phyloP scores from a whole-genome alignment of 495 filamentous ascomycete species.

The Eremomyces bilateralis region DNA sequence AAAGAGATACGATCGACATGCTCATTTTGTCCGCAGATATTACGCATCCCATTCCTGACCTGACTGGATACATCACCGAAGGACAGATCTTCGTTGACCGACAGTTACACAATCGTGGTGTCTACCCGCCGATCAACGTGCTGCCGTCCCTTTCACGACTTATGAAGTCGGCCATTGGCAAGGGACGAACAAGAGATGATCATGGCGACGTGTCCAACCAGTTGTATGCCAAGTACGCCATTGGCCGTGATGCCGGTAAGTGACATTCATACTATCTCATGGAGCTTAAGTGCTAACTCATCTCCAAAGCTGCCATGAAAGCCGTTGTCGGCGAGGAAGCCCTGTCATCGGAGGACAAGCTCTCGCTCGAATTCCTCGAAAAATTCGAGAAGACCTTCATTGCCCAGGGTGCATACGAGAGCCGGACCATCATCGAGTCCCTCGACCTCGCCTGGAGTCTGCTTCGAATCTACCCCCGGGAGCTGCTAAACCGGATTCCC shows the following conservation, averaged over 20 bases:
- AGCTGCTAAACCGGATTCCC: slow-evolving; percentile 90
- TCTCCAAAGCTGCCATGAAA: slow-evolving; percentile 72
- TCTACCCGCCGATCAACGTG: slow-evolving; percentile 98
- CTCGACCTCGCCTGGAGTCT: slow-evolving; percentile 92
- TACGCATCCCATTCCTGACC: slow-evolving; percentile 95
- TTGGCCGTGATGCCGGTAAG: slow-evolving; percentile 72
- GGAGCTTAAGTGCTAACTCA: neutral
- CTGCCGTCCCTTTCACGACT: slow-evolving; percentile 94
- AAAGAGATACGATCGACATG: neutral
- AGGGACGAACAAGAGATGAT: slow-evolving; percentile 84
- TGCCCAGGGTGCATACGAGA: slow-evolving; percentile 77
- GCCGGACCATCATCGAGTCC: slow-evolving; percentile 70
- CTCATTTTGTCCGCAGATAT: slow-evolving; percentile 38
- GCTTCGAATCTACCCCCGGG: slow-evolving; percentile 89
- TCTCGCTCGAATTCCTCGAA: slow-evolving; percentile 92
- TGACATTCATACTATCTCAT: neutral
- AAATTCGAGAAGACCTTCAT: slow-evolving; percentile 95
- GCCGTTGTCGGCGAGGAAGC: slow-evolving; percentile 98
- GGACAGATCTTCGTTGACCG: slow-evolving; percentile 97
- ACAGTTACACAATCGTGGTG: slow-evolving; percentile 81
- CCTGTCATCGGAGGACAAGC: slow-evolving; percentile 83
- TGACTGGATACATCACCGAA: slow-evolving; percentile 98
- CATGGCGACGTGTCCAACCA: slow-evolving; percentile 98
- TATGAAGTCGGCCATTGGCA: slow-evolving; percentile 99
- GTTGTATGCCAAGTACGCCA: slow-evolving; percentile 98